These are phyloP conservation scores for Lophium mytilinum DNA, from an alignment of 495 filamentous ascomycete genomes.

Conservation along the genomic window DNA sequence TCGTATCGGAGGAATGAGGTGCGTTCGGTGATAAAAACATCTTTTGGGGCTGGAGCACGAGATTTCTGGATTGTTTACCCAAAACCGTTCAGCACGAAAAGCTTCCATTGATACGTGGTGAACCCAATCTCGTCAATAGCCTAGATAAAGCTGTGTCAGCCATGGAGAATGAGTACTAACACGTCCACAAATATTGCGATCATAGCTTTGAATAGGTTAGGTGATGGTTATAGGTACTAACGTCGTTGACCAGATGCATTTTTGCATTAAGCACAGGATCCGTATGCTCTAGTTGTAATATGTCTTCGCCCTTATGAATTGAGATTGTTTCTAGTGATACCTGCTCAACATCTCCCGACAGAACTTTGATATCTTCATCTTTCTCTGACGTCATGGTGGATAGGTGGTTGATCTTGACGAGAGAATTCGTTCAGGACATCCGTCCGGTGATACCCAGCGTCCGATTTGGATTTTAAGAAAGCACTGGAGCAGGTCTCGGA, in stretches of 20 bases:
- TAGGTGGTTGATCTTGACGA: too few relatives aligned
- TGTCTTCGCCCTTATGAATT: constrained; percentile 24
- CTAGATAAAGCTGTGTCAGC: constrained; percentile 25
- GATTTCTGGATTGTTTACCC: constrained; percentile 39
- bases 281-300: constrained; percentile 34
- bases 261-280: constrained; percentile 60
- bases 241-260: constrained; percentile 64
- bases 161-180: not conserved
- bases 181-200: not conserved
- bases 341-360: not conserved
- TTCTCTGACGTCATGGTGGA: too few relatives aligned
- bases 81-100: constrained; percentile 60
- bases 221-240: constrained; percentile 31
- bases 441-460: too few relatives aligned
- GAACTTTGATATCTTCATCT: not conserved
- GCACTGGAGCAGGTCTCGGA: too few relatives aligned
- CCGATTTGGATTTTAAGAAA: too few relatives aligned
- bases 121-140: constrained; percentile 69
- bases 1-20: not conserved
- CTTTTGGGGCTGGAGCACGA: not conserved
- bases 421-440: too few relatives aligned
- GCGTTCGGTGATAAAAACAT: not conserved
- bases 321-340: constrained; percentile 1
- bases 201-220: not conserved
- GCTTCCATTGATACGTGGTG: constrained; percentile 58